Evolutionary conservation across 345 rosid genomes (phyloP), one percentile per base, ranked within the genome.

Genomic region (Bruguiera sexangula): DNA sequence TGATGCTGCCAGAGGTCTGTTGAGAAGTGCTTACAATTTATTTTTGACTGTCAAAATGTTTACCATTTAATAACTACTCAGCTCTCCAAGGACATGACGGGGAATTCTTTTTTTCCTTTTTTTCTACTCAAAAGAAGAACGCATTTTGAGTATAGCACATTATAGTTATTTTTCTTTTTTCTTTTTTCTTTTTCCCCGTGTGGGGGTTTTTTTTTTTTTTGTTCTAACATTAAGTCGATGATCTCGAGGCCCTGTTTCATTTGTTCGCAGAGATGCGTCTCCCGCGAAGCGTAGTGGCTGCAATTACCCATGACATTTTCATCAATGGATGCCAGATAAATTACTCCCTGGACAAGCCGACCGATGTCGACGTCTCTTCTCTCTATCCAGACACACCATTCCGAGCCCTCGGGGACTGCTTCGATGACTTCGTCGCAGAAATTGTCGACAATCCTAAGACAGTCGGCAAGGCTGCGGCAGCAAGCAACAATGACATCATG

Each of bases 231-330:
- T 6, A 21, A 7, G 37, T 34, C 37, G 37, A 56, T 3, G 18
- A 8, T 22, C 30, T 22, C 10, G 60, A 43, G 50, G 50, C 5
- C n/a, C 29, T 1, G 3, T 26, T 53, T 43, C 32, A 31, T 26
- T 13, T 56, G 37, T 21, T 8, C 32, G 66, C 78, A 80, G 81
- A 74, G 66, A 77, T 74, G 79, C 74, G 67, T 6, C 74, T 81
- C 26, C 84, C 84, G 21, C 67, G 61, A 30, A 77, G 84, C 52
- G 34, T 81, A 27, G 84, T 71, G 3, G 79, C 81, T 0, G 71
- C 79, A 15, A 22, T 77, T 9, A 77, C 81, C 26, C 84, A 71
- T 16, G 81, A 77, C 72, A 77, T 81, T 19, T 80, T 81, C 73
- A 81, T 74, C 3, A 81, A 67, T 0, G 81, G 79, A 4, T 77